Evolutionary conservation across 225 moss, liverwort and hornwort genomes (phyloP).

Genomic region (Pleurozium schreberi): DNA sequence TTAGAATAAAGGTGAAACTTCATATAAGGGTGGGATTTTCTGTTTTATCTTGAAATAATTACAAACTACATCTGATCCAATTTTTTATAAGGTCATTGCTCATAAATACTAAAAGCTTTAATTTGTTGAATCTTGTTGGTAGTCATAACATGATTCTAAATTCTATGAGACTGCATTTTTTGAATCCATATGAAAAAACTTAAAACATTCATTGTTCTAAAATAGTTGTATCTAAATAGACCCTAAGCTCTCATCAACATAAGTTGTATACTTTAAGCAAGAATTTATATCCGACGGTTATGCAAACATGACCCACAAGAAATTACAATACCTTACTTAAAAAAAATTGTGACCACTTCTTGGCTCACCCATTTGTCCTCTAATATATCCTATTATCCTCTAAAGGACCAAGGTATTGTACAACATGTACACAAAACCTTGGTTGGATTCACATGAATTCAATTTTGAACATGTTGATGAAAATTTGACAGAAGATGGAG

Average conservation of each 20-base stretch:
- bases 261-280: neutral
- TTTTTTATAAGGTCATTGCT: neutral
- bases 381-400: neutral
- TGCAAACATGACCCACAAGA: neutral
- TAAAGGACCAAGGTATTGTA: neutral
- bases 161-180: neutral
- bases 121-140: neutral
- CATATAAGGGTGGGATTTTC: neutral
- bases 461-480: neutral
- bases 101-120: neutral
- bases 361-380: neutral
- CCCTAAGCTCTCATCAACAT: neutral
- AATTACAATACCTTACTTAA: neutral
- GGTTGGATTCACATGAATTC: neutral
- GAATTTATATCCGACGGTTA: accelerated
- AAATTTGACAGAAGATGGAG: neutral
- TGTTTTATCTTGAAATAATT: neutral
- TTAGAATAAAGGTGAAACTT: neutral
- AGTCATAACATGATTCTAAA: neutral
- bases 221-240: neutral
- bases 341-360: neutral
- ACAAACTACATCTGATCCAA: neutral
- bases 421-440: neutral
- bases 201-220: neutral
- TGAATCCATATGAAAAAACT: neutral